Percentiles rank a stretch among this genome's conserved stretches.
These are phyloP conservation scores for Saxophila tyrrhenica DNA, from an alignment of 495 filamentous ascomycete genomes.

Conservation along the genomic window DNA sequence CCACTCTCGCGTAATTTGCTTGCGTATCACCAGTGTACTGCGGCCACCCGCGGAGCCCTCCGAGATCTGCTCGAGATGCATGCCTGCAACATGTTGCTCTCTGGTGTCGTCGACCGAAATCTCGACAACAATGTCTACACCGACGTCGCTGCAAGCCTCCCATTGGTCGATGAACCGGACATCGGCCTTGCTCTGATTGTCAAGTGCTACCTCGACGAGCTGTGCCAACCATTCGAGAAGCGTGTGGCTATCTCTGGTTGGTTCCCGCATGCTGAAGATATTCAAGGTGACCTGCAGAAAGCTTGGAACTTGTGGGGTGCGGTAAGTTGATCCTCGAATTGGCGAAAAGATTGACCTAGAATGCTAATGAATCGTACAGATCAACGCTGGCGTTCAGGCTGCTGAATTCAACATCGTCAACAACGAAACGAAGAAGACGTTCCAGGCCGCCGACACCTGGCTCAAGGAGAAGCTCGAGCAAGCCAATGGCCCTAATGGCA, in stretches of 20 bases:
- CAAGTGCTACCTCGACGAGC: constrained; percentile 85
- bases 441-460: constrained; percentile 12
- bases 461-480: constrained; percentile 9
- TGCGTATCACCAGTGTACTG: constrained; percentile 72
- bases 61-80: constrained; percentile 76
- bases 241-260: constrained; percentile 53
- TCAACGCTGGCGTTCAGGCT: constrained; percentile 16
- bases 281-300: constrained; percentile 63
- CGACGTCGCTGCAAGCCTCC: constrained; percentile 61
- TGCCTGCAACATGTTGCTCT: constrained; percentile 57
- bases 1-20: constrained; percentile 84
- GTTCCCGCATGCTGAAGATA: constrained; percentile 67
- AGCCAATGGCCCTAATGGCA: neutral
- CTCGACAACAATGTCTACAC: constrained; percentile 48
- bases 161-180: constrained; percentile 74
- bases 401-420: constrained; percentile 10
- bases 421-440: constrained; percentile 6
- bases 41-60: constrained; percentile 62
- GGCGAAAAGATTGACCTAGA: too few species aligned
- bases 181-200: constrained; percentile 78
- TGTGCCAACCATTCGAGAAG: constrained; percentile 51
- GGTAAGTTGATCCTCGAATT: constrained; percentile 32
- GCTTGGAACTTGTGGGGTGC: constrained; percentile 79
- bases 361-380: constrained; percentile 7
- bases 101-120: constrained; percentile 56